Conservation (phyloP, 2,329 filamentous ascomycete genomes). For the Dendryphion nanum region DNA sequence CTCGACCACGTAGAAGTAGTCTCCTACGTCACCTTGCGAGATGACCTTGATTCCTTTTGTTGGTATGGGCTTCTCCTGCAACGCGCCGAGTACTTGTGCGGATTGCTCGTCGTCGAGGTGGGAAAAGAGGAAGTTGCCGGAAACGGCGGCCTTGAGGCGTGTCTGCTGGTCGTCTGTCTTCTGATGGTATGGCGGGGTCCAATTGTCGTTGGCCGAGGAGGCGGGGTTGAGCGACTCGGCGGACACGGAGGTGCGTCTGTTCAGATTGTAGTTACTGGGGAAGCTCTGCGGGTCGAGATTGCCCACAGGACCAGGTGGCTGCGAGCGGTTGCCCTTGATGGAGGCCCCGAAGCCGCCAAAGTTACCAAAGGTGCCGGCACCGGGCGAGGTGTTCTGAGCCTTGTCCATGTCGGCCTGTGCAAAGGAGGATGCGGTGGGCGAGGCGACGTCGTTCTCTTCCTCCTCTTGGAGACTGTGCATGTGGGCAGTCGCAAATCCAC, state of each 20-base stretch:
- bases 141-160: conserved; percentile 77
- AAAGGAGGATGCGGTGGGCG: conserved; percentile 61
- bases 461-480: conserved; percentile 73
- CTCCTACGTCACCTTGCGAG: conserved; percentile 89
- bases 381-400: conserved; percentile 41
- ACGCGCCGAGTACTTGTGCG: conserved; percentile 78
- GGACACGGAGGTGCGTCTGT: conserved; percentile 90
- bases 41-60: conserved; percentile 91
- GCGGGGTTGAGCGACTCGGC: conserved; percentile 93
- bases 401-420: conserved; percentile 42
- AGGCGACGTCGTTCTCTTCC: conserved; percentile 74
- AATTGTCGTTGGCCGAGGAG: conserved; percentile 79
- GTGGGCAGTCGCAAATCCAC: conserved; percentile 45
- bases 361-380: conserved; percentile 41
- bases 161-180: conserved; percentile 80
- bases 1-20: conserved; percentile 98
- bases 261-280: conserved; percentile 91
- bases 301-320: conserved; percentile 44
- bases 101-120: conserved; percentile 94
- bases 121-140: conserved; percentile 89
- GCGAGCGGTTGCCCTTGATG: conserved; percentile 36
- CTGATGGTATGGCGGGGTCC: conserved; percentile 80
- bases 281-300: conserved; percentile 66
- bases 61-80: conserved; percentile 93
- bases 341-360: conserved; percentile 35